A percentile compares a stretch with the other conserved stretches of the same genome.
phyloP scores from a whole-genome alignment of 225 moss, liverwort and hornwort species.

The Climacium dendroides region DNA sequence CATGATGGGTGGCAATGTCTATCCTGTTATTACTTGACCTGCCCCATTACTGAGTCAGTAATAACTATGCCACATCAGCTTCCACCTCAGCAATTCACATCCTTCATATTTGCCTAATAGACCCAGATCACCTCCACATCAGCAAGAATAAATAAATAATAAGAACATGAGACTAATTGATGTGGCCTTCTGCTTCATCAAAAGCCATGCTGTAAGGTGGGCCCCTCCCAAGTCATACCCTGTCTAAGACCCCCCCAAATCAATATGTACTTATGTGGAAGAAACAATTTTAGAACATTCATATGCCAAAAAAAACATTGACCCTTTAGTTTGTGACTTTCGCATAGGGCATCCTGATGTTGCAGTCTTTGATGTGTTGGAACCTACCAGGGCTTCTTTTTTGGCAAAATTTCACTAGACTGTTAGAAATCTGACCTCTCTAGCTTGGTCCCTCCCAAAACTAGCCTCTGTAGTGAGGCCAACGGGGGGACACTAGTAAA shows the following conservation, averaged over 20 bases:
- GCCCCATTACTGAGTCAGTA: constrained; percentile 4
- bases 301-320: too few relatives aligned
- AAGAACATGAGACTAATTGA: not conserved
- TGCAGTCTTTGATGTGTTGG: not conserved
- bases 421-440: too few relatives aligned
- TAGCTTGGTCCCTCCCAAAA: too few relatives aligned
- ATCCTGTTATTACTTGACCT: not conserved
- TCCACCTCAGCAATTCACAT: constrained; percentile 6
- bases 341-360: too few relatives aligned
- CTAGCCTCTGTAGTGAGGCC: too few relatives aligned
- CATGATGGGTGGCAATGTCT: not conserved
- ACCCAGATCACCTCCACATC: not conserved
- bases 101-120: not conserved
- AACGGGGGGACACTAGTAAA: too few relatives aligned
- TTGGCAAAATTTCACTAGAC: too few relatives aligned
- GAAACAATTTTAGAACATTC: not conserved
- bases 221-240: not conserved
- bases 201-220: not conserved
- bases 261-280: not conserved
- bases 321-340: too few relatives aligned
- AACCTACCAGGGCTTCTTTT: too few relatives aligned
- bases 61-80: not conserved
- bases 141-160: not conserved
- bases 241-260: too few relatives aligned
- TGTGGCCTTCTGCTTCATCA: not conserved